Percentiles rank a stretch among this genome's conserved stretches.
Conservation (phyloP, 305 asterid genomes). For the Fraxinus nigra region DNA sequence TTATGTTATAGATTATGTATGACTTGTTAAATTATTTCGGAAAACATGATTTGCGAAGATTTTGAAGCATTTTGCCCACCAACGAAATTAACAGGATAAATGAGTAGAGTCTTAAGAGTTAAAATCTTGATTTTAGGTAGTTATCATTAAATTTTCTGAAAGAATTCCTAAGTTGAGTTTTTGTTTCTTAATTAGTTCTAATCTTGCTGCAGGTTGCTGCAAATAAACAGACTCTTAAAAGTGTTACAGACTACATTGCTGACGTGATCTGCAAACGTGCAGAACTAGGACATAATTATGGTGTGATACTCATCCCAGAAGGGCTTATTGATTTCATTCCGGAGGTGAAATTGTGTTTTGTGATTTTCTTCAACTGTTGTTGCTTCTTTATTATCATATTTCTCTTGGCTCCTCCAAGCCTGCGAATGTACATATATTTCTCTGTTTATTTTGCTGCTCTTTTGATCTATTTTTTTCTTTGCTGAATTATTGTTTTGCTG, state of each 20-base stretch:
- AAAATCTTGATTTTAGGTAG: background rate
- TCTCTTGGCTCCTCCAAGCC: background rate
- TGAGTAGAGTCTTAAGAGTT: conserved; percentile 8
- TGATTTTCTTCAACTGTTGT: background rate
- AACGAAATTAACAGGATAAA: background rate
- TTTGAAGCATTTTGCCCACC: background rate
- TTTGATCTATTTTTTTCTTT: background rate
- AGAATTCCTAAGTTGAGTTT: background rate
- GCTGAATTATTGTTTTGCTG: conserved; percentile 9
- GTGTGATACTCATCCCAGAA: conserved; percentile 96
- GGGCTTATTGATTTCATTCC: conserved; percentile 98
- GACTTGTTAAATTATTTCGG: background rate
- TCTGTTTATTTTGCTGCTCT: conserved; percentile 14
- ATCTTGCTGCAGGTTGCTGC: conserved; percentile 72
- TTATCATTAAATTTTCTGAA: conserved; percentile 1
- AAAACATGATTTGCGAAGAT: background rate
- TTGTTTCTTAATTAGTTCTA: conserved; percentile 7
- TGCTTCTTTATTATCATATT: conserved; percentile 2
- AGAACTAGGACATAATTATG: conserved; percentile 79
- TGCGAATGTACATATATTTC: background rate
- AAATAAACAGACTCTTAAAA: conserved; percentile 81
- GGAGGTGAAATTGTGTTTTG: conserved; percentile 52
- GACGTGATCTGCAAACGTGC: conserved; percentile 86
- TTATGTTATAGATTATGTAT: background rate
- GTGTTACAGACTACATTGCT: conserved; percentile 78